Base-by-base conservation (phyloP, 345 rosid genomes). In the Rhodomyrtus tomentosa region DNA sequence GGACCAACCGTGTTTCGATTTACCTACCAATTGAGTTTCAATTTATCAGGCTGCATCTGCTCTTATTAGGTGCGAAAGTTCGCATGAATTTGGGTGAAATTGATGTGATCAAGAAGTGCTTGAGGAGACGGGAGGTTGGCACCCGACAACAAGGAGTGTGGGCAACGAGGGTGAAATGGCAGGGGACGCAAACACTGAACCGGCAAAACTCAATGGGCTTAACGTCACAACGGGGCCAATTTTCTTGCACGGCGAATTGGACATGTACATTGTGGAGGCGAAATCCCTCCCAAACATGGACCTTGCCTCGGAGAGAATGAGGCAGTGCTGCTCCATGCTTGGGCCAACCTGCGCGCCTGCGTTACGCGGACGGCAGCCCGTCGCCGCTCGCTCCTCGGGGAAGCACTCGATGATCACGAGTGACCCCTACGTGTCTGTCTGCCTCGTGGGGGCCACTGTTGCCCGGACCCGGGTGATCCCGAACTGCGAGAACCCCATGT, bases 251-350 rank as follows among this genome's bases (percentile, higher is more conserved):
- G 95, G 97, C 2, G 95, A 92, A 81, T 85, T 94, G 83, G 93
- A 93, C 82, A 56, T 92, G 52, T 90, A 89, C 89, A 90, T 94
- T 52, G 62, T 91, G 82, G 97, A 93, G 84, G 97, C 97, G 18
- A 93, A 90, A 68, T 88, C 88, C 51, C 93, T 94, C 80, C 97
- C 97, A 5, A 94, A 93, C 84, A 91, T 94, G 97, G 97, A 94
- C 91, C 55, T 91, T 62, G 90, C 91, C 73, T 86, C 94, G 42
- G 97, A 91, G 45, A 88, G 91, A 76, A 83, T 92, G 89, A 90
- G 93, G 85, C 89, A 72, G 85, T 91, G 91, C 85, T 90, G 91
- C 82, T 76, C 87, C 21, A 84, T 90, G 84, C 59, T 89, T 42
- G 89, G 90, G 18, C 52, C 25, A 68, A 42, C 90, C 58, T 91